Percentiles rank a stretch among this genome's conserved stretches.
phyloP scores from a whole-genome alignment of 164 flowering plant species.

The Tetracentron sinense region DNA sequence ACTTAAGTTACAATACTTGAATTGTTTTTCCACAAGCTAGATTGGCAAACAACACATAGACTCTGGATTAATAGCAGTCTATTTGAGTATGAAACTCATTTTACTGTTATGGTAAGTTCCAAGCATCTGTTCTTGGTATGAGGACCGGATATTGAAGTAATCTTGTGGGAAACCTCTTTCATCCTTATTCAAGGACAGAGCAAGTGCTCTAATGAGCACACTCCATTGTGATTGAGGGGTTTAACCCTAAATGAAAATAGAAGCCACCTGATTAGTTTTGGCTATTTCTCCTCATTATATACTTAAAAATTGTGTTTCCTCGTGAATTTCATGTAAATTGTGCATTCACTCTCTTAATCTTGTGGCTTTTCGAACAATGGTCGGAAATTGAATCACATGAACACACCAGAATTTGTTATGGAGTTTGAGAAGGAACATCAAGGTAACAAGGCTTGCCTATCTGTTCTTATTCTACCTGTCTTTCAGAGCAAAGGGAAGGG shows the following conservation, averaged over 20 bases:
- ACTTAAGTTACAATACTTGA: neutral
- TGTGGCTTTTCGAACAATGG: slow-evolving; percentile 66
- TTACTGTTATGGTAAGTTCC: slow-evolving; percentile 89
- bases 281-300: neutral
- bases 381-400: slow-evolving; percentile 76
- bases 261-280: neutral
- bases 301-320: neutral
- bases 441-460: slow-evolving; percentile 36
- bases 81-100: slow-evolving; percentile 93
- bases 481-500: too few relatives aligned
- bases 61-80: slow-evolving; percentile 73
- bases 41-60: slow-evolving; percentile 79
- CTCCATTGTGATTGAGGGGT: too few relatives aligned
- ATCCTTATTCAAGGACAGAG: neutral
- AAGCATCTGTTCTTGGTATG: neutral
- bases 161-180: neutral
- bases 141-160: neutral
- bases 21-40: slow-evolving; percentile 59
- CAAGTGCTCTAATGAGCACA: too few relatives aligned
- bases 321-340: neutral
- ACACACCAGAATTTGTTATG: slow-evolving; percentile 77
- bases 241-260: neutral
- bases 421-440: slow-evolving; percentile 87
- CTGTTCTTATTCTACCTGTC: neutral
- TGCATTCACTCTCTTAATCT: neutral